A percentile compares a stretch with the other conserved stretches of the same genome.
Evolutionary conservation across 1,284 basidiomycete species (phyloP).

Genomic region (Trametes pubescens): DNA sequence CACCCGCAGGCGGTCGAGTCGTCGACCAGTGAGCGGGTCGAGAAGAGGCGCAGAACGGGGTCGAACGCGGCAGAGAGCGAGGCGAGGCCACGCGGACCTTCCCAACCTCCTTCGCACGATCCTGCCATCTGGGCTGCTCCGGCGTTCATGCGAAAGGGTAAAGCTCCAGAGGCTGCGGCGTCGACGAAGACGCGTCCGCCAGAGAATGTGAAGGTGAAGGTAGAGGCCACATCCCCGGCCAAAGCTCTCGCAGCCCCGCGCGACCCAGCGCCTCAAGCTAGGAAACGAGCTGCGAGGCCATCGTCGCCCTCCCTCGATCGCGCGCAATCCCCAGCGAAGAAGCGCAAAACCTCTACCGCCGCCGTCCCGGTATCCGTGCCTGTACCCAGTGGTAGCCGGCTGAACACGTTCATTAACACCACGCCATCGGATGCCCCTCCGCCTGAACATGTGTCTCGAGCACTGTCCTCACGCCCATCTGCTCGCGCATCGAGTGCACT

Average conservation of each 20-base stretch:
- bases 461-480: neutral
- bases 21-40: too few species aligned
- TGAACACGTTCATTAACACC: too few species aligned
- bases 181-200: neutral
- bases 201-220: neutral
- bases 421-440: neutral
- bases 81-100: neutral
- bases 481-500: neutral
- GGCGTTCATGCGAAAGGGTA: conserved; percentile 31
- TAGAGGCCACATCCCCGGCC: neutral
- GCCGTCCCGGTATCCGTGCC: neutral
- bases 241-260: too few species aligned
- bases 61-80: neutral
- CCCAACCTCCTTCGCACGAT: conserved; percentile 23
- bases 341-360: conserved; percentile 23
- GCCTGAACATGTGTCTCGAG: neutral
- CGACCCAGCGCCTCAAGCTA: neutral
- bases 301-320: conserved; percentile 11
- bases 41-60: neutral
- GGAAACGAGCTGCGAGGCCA: neutral
- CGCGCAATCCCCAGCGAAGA: conserved; percentile 26
- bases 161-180: neutral
- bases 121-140: conserved; percentile 30
- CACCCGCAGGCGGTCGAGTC: neutral
- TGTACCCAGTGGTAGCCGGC: neutral